Evolutionary conservation across 345 rosid species (phyloP), one percentile per base, ranked within the genome.

Genomic region (Murraya paniculata): DNA sequence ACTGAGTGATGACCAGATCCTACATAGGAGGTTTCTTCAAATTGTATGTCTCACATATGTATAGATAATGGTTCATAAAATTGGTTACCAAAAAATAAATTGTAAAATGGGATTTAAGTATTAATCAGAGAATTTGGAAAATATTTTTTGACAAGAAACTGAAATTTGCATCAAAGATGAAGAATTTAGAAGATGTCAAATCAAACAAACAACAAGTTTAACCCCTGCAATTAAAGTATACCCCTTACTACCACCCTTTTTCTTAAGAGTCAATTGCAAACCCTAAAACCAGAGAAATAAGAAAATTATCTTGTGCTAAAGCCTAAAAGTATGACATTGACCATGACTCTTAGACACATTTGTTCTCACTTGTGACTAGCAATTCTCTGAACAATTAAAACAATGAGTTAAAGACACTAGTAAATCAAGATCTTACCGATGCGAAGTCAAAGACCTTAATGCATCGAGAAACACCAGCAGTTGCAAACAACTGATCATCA

Each of bases 361-460:
- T 38, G 45, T 62, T 36, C 14, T 59, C 45, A 22, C 31, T 73
- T 22, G 30, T 5, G 69, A 28, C 64, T 48, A 65, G 62, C 5
- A 30, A 75, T 16, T 30, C 39, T 31, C 0, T 25, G 35, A 68
- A 68, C 53, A 78, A 64, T 2, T 48, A 48, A 57, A 70, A 60
- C 38, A 64, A 31, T 41, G 72, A 4, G 57, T 70, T 35, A 75
- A 41, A 67, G 36, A 50, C 77, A 16, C 18, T 39, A 53, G 72
- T 50, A 67, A 33, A 70, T 60, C 31, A 76, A 80, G 70, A 77
- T 24, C 94, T 83, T 85, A 97, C 99, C 79, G 89, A 84, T 24
- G 99, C 89, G 81, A 97, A 94, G 87, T 94, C 98, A 78, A 93
- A 97, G 78, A 94, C 92, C 90, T 97, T 94, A 77, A 97, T 97